A percentile compares a stretch with the other conserved stretches of the same genome.
Evolutionary conservation across 768 basidiomycete species (phyloP).

Genomic region (Dentipellis sp.): DNA sequence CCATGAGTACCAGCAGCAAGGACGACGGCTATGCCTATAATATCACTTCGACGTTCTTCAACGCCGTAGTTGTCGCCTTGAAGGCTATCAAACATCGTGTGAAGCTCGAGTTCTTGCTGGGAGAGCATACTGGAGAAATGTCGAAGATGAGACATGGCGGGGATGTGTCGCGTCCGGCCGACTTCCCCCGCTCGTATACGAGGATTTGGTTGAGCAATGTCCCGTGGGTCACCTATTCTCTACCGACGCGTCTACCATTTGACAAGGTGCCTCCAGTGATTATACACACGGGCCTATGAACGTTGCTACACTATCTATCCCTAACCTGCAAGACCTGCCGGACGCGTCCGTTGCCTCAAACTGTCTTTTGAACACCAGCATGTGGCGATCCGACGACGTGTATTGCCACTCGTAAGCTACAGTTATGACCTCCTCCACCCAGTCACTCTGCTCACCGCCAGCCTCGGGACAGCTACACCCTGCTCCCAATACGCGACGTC

Average conservation of each 20-base stretch:
- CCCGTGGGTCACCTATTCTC: neutral
- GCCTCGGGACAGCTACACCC: neutral
- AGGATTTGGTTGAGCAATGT: neutral
- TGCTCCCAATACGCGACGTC: neutral
- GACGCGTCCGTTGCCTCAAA: neutral
- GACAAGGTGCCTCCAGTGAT: neutral
- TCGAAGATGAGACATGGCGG: neutral
- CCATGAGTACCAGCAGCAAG: neutral
- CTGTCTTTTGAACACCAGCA: neutral
- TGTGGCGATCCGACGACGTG: constrained; percentile 3
- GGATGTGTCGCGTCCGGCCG: neutral
- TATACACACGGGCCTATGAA: neutral
- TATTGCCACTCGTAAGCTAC: neutral
- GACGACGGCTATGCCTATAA: neutral
- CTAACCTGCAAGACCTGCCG: neutral
- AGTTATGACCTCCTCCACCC: too few species aligned
- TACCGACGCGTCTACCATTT: neutral
- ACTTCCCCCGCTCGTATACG: neutral
- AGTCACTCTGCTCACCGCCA: too few species aligned
- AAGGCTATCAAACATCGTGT: neutral
- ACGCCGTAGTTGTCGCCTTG: neutral
- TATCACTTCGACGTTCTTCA: neutral
- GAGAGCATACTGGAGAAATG: neutral
- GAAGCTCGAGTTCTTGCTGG: neutral
- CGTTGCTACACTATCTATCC: neutral